These are phyloP conservation scores for Pistacia integerrima DNA, from an alignment of 345 rosid genomes.

Conservation along the genomic window DNA sequence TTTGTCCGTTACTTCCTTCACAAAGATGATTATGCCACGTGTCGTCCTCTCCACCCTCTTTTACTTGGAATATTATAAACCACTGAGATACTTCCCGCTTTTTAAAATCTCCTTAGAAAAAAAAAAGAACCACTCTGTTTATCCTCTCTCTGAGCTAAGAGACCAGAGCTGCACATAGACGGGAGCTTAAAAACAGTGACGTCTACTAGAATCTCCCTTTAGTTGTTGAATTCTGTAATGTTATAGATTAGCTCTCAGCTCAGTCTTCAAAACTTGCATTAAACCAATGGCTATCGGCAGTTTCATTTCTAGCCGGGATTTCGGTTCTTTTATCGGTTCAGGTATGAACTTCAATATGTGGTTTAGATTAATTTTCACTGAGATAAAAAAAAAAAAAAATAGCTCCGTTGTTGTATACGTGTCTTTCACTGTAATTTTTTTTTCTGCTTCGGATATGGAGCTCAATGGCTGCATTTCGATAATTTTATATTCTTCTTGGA, in stretches of 20 bases:
- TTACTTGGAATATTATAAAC: slow-evolving; percentile 36
- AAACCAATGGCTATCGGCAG: slow-evolving; percentile 75
- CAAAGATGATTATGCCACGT: slow-evolving; percentile 66
- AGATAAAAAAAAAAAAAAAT: not conserved
- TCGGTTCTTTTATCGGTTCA: slow-evolving; percentile 57
- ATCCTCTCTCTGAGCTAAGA: slow-evolving; percentile 32
- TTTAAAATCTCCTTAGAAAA: slow-evolving; percentile 7
- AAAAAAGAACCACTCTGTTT: slow-evolving; percentile 22
- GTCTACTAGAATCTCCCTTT: slow-evolving; percentile 10
- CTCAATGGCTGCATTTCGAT: slow-evolving; percentile 21
- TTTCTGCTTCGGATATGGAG: not conserved
- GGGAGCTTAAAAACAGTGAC: slow-evolving; percentile 7
- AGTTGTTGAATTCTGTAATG: slow-evolving; percentile 31
- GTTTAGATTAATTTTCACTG: not conserved
- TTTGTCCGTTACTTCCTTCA: not conserved
- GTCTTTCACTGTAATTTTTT: not conserved
- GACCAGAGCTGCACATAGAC: slow-evolving; percentile 5
- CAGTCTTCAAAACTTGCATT: slow-evolving; percentile 11
- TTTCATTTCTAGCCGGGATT: slow-evolving; percentile 68
- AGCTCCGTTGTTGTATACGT: not conserved
- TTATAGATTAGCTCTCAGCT: slow-evolving; percentile 29
- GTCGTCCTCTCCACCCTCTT: slow-evolving; percentile 56
- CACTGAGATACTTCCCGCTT: slow-evolving; percentile 65
- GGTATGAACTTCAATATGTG: slow-evolving; percentile 37
- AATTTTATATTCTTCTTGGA: not conserved